These are phyloP conservation scores for Hymenoscyphus scutula DNA, from an alignment of 2,329 filamentous ascomycete species.

Conservation along the genomic window DNA sequence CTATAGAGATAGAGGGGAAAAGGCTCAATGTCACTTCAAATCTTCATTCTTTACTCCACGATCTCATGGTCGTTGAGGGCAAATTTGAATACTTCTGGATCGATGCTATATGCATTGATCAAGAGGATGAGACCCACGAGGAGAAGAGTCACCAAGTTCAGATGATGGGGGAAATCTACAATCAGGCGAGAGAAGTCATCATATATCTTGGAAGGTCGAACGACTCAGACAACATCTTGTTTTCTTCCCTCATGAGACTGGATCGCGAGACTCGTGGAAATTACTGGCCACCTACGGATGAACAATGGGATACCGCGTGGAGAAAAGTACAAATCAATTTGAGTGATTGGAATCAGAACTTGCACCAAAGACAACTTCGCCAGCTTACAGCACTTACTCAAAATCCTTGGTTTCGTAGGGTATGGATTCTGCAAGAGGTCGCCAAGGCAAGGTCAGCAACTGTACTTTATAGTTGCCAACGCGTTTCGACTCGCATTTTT, in stretches of 20 bases:
- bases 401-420: neutral
- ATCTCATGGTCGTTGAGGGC: too few species aligned
- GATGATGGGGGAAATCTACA: neutral
- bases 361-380: neutral
- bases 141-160: neutral
- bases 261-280: neutral
- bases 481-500: neutral
- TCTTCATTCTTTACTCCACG: too few species aligned
- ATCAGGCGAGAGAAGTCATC: neutral
- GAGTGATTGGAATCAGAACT: neutral
- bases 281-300: neutral
- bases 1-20: too few species aligned
- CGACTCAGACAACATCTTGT: too few species aligned
- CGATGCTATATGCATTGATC: neutral
- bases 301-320: neutral
- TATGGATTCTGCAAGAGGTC: neutral
- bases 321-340: neutral
- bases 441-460: neutral
- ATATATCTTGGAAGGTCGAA: neutral
- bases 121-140: neutral
- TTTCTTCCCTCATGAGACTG: too few species aligned
- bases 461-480: neutral
- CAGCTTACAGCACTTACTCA: neutral
- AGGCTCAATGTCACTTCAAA: too few species aligned
- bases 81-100: neutral